Base-by-base conservation (phyloP, 1,284 basidiomycete species). In the Moesziomyces globuligerus region DNA sequence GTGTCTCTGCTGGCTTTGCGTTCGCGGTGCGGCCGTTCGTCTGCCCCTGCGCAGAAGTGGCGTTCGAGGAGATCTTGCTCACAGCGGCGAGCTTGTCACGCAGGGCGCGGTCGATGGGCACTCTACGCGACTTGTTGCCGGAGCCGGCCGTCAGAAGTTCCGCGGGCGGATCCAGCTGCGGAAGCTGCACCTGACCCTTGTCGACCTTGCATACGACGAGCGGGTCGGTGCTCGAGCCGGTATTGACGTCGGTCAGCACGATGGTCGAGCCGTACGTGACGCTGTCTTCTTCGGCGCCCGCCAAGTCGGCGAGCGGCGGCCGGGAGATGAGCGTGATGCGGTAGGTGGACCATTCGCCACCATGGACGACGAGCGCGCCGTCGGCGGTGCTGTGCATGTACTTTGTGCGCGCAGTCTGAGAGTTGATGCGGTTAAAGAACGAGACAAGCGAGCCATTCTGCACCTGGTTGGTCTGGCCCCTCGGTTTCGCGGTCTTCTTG, bases 351-450 rank as follows among this genome's bases (percentile, higher is more conserved):
- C 92, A 94, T 37, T 90, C 87, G 58, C 90, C 86, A 82, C 91
- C 92, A 83, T 91, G 92, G 21, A 92, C 92, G 82, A 89, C 91
- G 48, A 94, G 86, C 82, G 91, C 88, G 71, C 87, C 88, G 6
- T 53, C 54, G 10, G 20, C 17, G 38, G 44, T 53, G 38, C 59
- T 88, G 76, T 94, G 91, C 90, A 96, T 92, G 83, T 94, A 97
- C 85, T 96, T 96, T 49, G 94, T 97, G 73, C 94, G 90, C 61
- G 95, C 93, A 23, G 93, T 95, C 85, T 98, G 94, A 13, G 91
- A 92, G 84, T 97, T 94, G 86, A 98, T 93, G 78, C 94, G 91
- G 82, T 94, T 94, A 87, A 94, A 95, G 47, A 98, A 87, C 54
- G 92, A 93, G 47, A 98, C 91, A n/a, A 92, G 90, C 20, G 92